Base-by-base conservation (phyloP, 306 rosid species). In the Sechiopsis laciniata region DNA sequence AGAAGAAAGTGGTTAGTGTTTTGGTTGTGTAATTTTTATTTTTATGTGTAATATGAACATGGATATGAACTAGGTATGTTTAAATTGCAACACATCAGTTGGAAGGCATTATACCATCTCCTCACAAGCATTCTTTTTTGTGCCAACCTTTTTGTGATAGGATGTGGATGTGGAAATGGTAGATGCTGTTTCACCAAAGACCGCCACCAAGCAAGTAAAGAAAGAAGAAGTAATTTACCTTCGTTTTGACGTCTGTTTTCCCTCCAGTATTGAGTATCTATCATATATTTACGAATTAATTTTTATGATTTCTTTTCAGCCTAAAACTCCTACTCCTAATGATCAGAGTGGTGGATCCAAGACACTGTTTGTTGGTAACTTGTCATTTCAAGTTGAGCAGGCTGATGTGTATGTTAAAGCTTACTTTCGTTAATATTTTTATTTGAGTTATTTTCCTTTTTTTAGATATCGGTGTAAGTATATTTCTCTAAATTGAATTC, bases 331-430 rank as follows among this genome's bases (percentile, higher is more conserved):
- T 32, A 76, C 99, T 6, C 88, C 89, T 0, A 77, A 77, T 0
- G 86, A 58, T 9, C 77, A 72, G 3, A 59, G 71, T 2, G 62
- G 69, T 2, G 5, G 54, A 4, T 76, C 90, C 0, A 95, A 89
- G 86, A 84, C 99, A 6, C 73, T 95, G 17, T 95, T 91, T 74
- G 81, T 76, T 65, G 99, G 97, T 53, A 95, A 95, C 73, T 55
- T 95, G 60, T 63, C 95, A 3, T 95, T 1, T 57, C 79, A 32
- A 40, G 79, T 89, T 21, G 79, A 84, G 8, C 75, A 15, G 14
- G 14, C 76, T 8, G 99, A 95, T 77, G 78, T 95, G 99, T 95
- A 83, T 61, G 97, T 87, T 15, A 14, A 2, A 0, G 1, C 0
- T 14, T 42, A 0, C 17, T 19, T 40, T 7, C 50, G 53, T 10